Base-by-base conservation (phyloP, 441 rosid species). In the Euphorbia corollata region DNA sequence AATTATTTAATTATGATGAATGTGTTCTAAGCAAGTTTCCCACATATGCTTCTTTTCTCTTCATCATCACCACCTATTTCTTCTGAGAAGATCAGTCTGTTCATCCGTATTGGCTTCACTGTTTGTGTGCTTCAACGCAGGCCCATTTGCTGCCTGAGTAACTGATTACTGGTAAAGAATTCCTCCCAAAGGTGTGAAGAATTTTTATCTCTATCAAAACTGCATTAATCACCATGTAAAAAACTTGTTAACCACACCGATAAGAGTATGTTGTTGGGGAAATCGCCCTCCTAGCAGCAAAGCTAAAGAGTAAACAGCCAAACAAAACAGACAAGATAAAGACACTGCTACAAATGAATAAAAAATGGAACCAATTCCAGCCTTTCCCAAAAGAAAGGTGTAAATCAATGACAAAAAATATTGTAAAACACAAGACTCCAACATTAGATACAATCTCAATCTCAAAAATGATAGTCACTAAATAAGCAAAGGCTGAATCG, bases 91-190 rank as follows among this genome's bases (percentile, higher is more conserved):
- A 63, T 75, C 58, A 13, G 22, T 51, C 50, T 71, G 72, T 59
- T 71, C 88, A 51, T 78, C 84, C 8, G 51, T 63, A 48, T 63
- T 81, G 38, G 71, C 71, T 48, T 74, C 85, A 50, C 18, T 64
- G 34, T 66, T 72, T 7, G 58, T 63, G 73, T 67, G 84, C 67
- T 72, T 85, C 38, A 86, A 54, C 16, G 71, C 63, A 15, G 75
- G 47, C 18, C 83, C 86, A 9, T 2, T 32, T 32, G 6, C 36
- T 2, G 72, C 54, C 65, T 75, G 75, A 23, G 85, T 84, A 13
- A 91, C 99, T 1, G 96, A 91, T 78, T 93, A 97, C 82, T 93
- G 99, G 80, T 93, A 93, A 69, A 84, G 82, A 78, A 93, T 86
- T 0, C 98, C 99, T 62, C 97, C 96, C 12, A 82, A 65, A 55